Base-by-base conservation (phyloP, 139 green algal genomes). In the Micromonas pusilla region DNA sequence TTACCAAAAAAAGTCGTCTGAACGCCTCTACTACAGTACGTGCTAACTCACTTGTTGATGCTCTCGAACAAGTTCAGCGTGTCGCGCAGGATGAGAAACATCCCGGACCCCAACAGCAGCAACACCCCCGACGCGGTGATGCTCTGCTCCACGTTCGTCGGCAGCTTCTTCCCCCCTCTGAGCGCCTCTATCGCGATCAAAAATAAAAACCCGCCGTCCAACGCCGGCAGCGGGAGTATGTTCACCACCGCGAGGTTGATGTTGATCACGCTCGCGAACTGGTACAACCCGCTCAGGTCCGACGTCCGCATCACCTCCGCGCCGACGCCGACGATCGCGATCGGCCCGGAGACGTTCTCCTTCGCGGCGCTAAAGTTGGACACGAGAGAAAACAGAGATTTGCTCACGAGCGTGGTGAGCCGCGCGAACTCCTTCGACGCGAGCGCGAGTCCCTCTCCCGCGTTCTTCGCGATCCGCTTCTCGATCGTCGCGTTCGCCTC, bases 211-310 rank as follows among this genome's bases (percentile, higher is more conserved):
- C 96, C 95, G 2, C 95, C 95, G 73, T 98, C 94, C 70, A 98
- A 86, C 6, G 90, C 94, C 0, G 96, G 96, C 79, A 99, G 86
- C 0, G 96, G 96, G 70, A 99, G 84, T 28, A 91, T 77, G 82
- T 99, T 99, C 36, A 98, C 91, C 5, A 96, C 83, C 1, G 94
- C 96, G 72, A 99, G 86, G 85, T 99, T 99, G 83, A 99, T 91
- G 84, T 98, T 98, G 31, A 99, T 83, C 38, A 98, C 91, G 30
- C 94, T 94, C 9, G 90, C 92, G 85, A 98, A 99, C 83, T 97
- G 91, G 77, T 85, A 93, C 38, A 97, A 86, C 32, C 89, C 89
- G 28, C 83, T 74, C 0, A 82, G 26, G 82, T 95, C 88, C 6
- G 73, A 81, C 45, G 9, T 16, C 5, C 78, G 84, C 4, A 92